Evolutionary conservation across 352 stramenopile species (phyloP), one percentile per base, ranked within the genome.

Genomic region (Pythium biforme): DNA sequence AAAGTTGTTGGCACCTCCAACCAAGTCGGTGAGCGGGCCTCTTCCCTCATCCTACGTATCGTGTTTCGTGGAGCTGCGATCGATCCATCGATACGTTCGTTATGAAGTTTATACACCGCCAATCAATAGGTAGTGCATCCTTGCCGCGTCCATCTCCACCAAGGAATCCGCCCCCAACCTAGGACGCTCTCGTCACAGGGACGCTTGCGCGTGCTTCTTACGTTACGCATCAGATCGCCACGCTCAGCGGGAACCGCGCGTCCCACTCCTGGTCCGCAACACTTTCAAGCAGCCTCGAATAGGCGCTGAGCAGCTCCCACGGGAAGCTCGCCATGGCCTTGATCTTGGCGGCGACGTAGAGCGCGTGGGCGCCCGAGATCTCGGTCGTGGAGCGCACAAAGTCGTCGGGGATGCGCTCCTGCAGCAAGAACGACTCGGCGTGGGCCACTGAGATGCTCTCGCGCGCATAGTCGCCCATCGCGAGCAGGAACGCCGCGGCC

Each of bases 331-430:
- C 20, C 55, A 70, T 62, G 49, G 56, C 56, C 55, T 83, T 84
- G 48, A 88, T 66, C 55, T 81, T 62, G 27, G 77, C 52, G 9
- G 69, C 68, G 10, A 84, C 20, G 48, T 70, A 82, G 22, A 84
- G 56, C 49, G 63, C 63, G 14, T 51, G 45, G 27, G 54, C 45
- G 23, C 65, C 66, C 52, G 74, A 80, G 41, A 89, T 68, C 10
- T 69, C 55, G 40, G 56, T 64, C 31, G 66, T 55, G 4, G 77
- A 66, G 26, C 62, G 69, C 34, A 56, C 49, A 33, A 81, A 89
- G 55, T 73, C 66, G 14, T 72, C 55, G 5, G 77, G 77, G 27
- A 89, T 74, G 15, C 69, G 63, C 58, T 89, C 80, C 5, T 86
- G 41, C 29, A 75, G 49, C 39, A 89, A 55, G 56, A 89, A 86